phyloP scores from a whole-genome alignment of 768 basidiomycete genomes.

The Naganishia randhawae region DNA sequence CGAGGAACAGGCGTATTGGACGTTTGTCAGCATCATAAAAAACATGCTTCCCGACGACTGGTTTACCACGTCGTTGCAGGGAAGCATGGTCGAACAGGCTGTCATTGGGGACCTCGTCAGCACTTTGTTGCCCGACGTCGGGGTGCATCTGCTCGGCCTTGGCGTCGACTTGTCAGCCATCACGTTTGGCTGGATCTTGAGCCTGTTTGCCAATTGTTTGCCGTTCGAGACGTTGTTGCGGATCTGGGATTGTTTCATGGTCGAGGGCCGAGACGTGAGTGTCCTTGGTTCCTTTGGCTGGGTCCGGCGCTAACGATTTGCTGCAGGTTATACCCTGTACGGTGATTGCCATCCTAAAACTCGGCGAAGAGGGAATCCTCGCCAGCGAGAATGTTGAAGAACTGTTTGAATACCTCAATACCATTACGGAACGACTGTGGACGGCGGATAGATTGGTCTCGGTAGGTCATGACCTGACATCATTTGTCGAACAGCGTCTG shows the following conservation, averaged over 20 bases:
- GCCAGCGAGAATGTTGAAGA: constrained; percentile 79
- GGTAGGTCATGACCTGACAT: constrained; percentile 54
- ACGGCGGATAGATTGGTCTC: constrained; percentile 83
- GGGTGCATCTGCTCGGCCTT: constrained; percentile 68
- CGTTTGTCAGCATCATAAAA: constrained; percentile 81
- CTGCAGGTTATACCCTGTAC: constrained; percentile 57
- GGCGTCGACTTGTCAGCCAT: constrained; percentile 89
- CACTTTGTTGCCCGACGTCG: constrained; percentile 69
- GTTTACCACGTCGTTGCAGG: constrained; percentile 85
- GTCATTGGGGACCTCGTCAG: constrained; percentile 84
- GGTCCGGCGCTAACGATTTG: not conserved
- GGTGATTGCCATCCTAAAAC: constrained; percentile 77
- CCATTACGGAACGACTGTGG: constrained; percentile 88
- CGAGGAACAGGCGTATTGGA: constrained; percentile 98
- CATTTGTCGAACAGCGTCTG: not conserved
- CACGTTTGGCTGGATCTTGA: constrained; percentile 98
- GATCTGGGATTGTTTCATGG: constrained; percentile 92
- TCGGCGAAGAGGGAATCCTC: constrained; percentile 77
- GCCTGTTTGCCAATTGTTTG: constrained; percentile 89
- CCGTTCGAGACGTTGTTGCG: constrained; percentile 96
- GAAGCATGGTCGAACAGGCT: constrained; percentile 87
- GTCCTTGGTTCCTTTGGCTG: not conserved
- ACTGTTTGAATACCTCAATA: constrained; percentile 82
- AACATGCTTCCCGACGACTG: constrained; percentile 84
- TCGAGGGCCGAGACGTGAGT: constrained; percentile 73